Evolutionary conservation across 2,329 filamentous ascomycete species (phyloP), one percentile per base, ranked within the genome.

Genomic region (Hawksworthiomyces lignivorus): DNA sequence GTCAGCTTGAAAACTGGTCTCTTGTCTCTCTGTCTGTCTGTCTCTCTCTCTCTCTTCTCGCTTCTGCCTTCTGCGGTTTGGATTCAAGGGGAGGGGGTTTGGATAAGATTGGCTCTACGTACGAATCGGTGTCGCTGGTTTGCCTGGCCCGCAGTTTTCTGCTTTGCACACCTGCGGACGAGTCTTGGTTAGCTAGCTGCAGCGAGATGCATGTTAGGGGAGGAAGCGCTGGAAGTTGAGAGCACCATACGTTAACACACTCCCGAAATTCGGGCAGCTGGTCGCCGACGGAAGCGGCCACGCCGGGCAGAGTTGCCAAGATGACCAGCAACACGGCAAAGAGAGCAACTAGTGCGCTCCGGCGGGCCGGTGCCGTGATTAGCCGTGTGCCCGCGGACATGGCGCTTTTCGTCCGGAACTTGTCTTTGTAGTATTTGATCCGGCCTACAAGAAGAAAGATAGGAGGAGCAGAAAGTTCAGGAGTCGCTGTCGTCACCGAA

Each of bases 261-360:
- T 88, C 72, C 57, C 73, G 75, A 61, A 98, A 98, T 56, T 94
- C 88, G 15, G 87, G 87, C 46, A 95, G 69, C 42, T 79, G 75
- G 62, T 98, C 92, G 50, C 92, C 92, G 36, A 80, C 55, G 5
- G 89, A 96, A 21, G 88, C 92, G 41, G 70, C 63, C 14, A 69
- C 69, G n/a, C 62, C 60, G 20, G 49, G 39, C 47, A 76, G 61
- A 41, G 69, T 49, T 32, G 68, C 46, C 36, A 51, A 24, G 32
- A 49, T 32, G 1, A 42, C 29, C 14, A 43, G 17, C 24, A 43
- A 18, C 11, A 31, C 37, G 8, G 37, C 39, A 27, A 40, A 19
- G 28, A 46, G 4, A 12, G 27, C 31, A 10, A 14, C 24, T 8
- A 14, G 38, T n/a, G n/a, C n/a, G n/a, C n/a, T n/a, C 4, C 12